phyloP scores from a whole-genome alignment of 306 rosid species.

The Citrullus amarus region DNA sequence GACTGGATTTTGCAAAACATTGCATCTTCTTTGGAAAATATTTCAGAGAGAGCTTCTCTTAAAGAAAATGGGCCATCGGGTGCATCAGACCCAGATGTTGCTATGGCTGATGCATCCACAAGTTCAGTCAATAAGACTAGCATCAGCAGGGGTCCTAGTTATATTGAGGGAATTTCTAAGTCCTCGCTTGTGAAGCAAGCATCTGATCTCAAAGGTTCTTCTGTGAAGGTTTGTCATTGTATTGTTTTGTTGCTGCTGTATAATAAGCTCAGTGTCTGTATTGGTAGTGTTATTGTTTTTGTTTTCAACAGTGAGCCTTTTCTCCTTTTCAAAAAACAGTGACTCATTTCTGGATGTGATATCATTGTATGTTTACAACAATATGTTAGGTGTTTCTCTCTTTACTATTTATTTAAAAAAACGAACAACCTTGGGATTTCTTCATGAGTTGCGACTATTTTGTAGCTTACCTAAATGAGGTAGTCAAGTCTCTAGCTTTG shows the following conservation, averaged over 20 bases:
- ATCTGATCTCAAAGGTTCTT: slow-evolving; percentile 78
- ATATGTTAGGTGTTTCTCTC: not conserved
- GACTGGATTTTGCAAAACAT: slow-evolving; percentile 81
- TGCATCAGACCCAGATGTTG: slow-evolving; percentile 80
- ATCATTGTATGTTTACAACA: not conserved
- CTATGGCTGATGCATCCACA: slow-evolving; percentile 85
- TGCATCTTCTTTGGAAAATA: slow-evolving; percentile 66
- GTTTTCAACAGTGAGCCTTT: not conserved
- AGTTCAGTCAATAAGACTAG: slow-evolving; percentile 39
- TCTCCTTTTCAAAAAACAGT: too few species aligned
- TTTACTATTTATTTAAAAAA: not conserved
- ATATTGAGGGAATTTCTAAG: slow-evolving; percentile 89
- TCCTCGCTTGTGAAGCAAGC: slow-evolving; percentile 79
- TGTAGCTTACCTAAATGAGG: not conserved
- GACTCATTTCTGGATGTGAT: not conserved
- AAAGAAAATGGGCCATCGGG: slow-evolving; percentile 76
- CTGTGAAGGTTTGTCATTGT: slow-evolving; percentile 64
- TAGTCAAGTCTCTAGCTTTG: not conserved
- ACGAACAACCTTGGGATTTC: not conserved
- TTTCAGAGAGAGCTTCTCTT: slow-evolving; percentile 66
- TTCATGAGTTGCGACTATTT: not conserved
- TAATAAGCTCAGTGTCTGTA: not conserved
- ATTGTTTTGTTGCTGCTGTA: not conserved
- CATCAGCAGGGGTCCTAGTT: slow-evolving; percentile 58
- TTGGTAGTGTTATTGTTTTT: not conserved